Conservation (phyloP, 192 early-diverging fungal genomes). For the Entomortierella chlamydospora region DNA sequence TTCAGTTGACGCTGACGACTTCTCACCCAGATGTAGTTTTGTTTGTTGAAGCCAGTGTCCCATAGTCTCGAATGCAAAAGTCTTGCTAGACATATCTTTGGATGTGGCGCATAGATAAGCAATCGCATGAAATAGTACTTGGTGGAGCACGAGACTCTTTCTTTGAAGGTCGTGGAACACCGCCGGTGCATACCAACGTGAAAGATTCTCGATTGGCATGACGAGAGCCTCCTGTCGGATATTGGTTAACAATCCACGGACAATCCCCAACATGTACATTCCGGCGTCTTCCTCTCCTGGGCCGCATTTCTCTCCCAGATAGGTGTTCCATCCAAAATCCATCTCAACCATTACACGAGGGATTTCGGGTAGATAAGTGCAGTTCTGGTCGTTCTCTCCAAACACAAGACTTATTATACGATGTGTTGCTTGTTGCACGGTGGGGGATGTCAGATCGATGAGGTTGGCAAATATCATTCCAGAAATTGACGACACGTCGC, state of each 20-base stretch:
- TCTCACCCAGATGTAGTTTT: slow-evolving; percentile 33
- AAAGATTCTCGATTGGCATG: slow-evolving; percentile 24
- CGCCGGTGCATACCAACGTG: slow-evolving; percentile 36
- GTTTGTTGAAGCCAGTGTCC: slow-evolving; percentile 76
- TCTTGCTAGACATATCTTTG: slow-evolving; percentile 74
- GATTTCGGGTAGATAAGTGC: slow-evolving; percentile 25
- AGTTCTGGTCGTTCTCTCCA: slow-evolving; percentile 23
- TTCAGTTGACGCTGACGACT: slow-evolving; percentile 20
- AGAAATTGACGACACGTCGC: slow-evolving; percentile 50
- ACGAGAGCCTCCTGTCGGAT: slow-evolving; percentile 55
- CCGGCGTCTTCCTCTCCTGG: slow-evolving; percentile 53
- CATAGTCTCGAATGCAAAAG: slow-evolving; percentile 81
- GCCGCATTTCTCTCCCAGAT: slow-evolving; percentile 42
- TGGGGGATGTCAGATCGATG: slow-evolving; percentile 38
- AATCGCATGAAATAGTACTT: slow-evolving; percentile 72
- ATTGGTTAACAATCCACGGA: slow-evolving; percentile 62
- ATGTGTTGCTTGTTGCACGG: slow-evolving; percentile 18
- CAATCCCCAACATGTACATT: slow-evolving; percentile 57
- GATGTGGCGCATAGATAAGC: slow-evolving; percentile 70
- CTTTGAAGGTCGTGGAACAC: slow-evolving; percentile 38
- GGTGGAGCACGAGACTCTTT: slow-evolving; percentile 55
- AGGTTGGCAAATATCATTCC: slow-evolving; percentile 54
- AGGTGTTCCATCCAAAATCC: slow-evolving; percentile 51
- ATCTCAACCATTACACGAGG: slow-evolving; percentile 35
- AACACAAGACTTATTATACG: slow-evolving; percentile 31